Evolutionary conservation across 306 rosid species (phyloP), one percentile per base, ranked within the genome.

Genomic region (Arachis hypogaea): DNA sequence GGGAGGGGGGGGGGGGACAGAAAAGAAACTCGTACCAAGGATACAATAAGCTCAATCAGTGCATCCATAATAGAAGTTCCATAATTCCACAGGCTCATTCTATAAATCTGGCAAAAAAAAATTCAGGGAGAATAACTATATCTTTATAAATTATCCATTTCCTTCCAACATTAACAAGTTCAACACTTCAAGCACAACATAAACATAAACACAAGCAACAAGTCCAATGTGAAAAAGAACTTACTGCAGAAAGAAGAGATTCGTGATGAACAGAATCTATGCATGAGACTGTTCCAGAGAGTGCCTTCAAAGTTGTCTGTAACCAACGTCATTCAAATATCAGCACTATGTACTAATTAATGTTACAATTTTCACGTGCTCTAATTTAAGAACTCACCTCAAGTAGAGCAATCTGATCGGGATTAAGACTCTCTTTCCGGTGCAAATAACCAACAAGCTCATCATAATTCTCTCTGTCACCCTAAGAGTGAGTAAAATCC

Each of bases 21-120:
- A 68, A 18, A 59, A 51, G 59, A 41, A 11, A 28, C 44, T 72
- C 72, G 18, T 82, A 94, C 98, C 97, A 94, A 82, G 6, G 88
- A 85, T 49, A 80, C 40, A 4, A 94, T 84, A 42, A 91, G 82
- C 42, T 88, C 96, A 68, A 88, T 58, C 69, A 94, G 46, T 1
- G 96, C 95, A 82, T 91, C 97, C 91, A 91, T 88, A 38, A 91
- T 88, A 62, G 88, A 85, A 65, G 89, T 84, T 59, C 79, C 84
- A 57, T 76, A 71, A 73, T 83, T 78, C 98, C 97, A 94, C 85
- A 94, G 10, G 79, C 88, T 89, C 82, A 89, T 82, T 3, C 68
- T 52, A 7, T 84, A 89, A 69, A 89, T 40, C 98, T 94, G 87
- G 66, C 74, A 11, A 79, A 66, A 0, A 61, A 46, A 41, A 64